These are phyloP conservation scores for Ceratobasidium sp. DNA, from an alignment of 1,284 basidiomycete genomes.

Conservation along the genomic window DNA sequence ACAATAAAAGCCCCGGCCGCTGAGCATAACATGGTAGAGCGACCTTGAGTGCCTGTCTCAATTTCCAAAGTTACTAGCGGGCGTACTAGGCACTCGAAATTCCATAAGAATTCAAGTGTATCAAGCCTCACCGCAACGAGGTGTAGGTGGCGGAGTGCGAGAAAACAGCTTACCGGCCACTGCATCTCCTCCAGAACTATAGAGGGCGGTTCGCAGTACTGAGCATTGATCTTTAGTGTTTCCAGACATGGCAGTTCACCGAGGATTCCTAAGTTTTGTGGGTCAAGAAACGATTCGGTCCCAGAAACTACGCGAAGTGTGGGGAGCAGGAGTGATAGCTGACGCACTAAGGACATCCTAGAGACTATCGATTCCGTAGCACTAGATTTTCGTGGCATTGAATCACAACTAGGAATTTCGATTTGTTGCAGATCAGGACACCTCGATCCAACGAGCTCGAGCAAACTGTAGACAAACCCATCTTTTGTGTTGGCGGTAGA, in stretches of 20 bases:
- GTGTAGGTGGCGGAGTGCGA: neutral
- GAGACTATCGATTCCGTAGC: neutral
- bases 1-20: neutral
- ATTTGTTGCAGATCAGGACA: conserved; percentile 22
- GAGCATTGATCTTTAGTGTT: neutral
- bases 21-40: too few species aligned
- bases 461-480: neutral
- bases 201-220: neutral
- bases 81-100: neutral
- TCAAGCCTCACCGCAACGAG: neutral
- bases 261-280: conserved; percentile 7
- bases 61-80: neutral
- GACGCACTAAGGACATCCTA: neutral
- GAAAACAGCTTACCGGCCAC: conserved; percentile 3
- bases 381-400: neutral
- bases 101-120: conserved; percentile 6
- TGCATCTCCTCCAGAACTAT: too few species aligned
- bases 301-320: conserved; percentile 3
- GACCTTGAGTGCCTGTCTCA: neutral
- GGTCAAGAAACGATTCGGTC: neutral
- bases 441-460: neutral
- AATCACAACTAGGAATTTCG: neutral
- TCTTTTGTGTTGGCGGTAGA: neutral
- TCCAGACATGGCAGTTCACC: conserved; percentile 10
- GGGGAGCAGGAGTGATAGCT: neutral